Evolutionary conservation across 176 grass and related monocot genomes (phyloP).

Genomic region (Otatea glauca): DNA sequence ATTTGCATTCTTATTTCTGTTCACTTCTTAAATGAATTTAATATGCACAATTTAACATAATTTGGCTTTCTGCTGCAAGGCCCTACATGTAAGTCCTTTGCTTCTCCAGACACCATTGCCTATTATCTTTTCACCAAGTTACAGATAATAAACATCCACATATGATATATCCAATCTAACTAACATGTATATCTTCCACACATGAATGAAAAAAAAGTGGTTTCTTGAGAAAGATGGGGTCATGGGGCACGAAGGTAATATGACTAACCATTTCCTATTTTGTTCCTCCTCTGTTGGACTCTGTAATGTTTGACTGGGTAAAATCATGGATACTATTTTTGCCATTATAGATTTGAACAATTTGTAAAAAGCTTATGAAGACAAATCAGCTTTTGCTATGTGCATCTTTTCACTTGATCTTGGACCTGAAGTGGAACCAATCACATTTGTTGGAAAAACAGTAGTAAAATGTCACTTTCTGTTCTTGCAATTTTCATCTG

Average conservation of each 20-base stretch:
- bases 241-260: slow-evolving; percentile 83
- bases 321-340: slow-evolving; percentile 39
- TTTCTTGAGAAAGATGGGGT: slow-evolving; percentile 95
- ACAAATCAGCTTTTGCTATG: slow-evolving; percentile 97
- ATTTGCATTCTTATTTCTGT: slow-evolving; percentile 37
- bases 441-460: slow-evolving; percentile 89
- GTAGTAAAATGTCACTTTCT: slow-evolving; percentile 51
- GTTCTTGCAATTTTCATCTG: not conserved
- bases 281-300: slow-evolving; percentile 2
- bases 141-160: slow-evolving; percentile 23
- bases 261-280: slow-evolving; percentile 8
- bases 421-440: slow-evolving; percentile 75
- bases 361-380: slow-evolving; percentile 85
- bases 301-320: slow-evolving; percentile 12
- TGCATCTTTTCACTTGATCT: slow-evolving; percentile 97
- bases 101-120: not conserved
- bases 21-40: slow-evolving; percentile 33
- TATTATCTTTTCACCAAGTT: slow-evolving; percentile 1
- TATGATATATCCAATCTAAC: slow-evolving; percentile 33
- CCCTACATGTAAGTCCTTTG: slow-evolving; percentile 89
- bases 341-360: slow-evolving; percentile 74
- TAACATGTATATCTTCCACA: slow-evolving; percentile 34
- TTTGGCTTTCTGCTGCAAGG: slow-evolving; percentile 57
- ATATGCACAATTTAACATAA: slow-evolving; percentile 39
- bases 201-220: slow-evolving; percentile 82